Percentiles rank a stretch among this genome's conserved stretches.
phyloP scores from a whole-genome alignment of 2,329 filamentous ascomycete species.

The Talaromyces atroroseus region DNA sequence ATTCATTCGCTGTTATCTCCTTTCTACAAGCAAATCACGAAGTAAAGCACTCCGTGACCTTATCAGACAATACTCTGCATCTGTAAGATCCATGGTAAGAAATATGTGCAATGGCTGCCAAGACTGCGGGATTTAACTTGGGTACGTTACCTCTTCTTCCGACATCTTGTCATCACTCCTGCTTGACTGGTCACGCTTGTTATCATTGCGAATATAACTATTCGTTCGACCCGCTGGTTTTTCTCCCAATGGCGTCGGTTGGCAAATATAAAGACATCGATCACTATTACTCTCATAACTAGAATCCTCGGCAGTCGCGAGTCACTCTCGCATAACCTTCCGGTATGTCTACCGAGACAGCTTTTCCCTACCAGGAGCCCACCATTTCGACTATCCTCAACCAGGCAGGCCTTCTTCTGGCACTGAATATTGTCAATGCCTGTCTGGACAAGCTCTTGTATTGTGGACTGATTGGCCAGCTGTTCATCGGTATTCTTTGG shows the following conservation, averaged over 20 bases:
- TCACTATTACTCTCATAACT: neutral
- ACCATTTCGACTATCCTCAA: constrained; percentile 55
- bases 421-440: constrained; percentile 56
- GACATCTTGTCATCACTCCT: neutral
- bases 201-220: neutral
- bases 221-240: neutral
- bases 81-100: too few relatives aligned
- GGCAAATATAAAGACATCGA: neutral
- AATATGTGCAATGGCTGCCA: neutral
- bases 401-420: constrained; percentile 56
- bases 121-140: neutral
- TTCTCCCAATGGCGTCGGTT: neutral
- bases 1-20: too few relatives aligned
- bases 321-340: neutral
- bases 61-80: too few relatives aligned
- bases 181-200: neutral
- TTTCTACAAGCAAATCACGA: too few relatives aligned
- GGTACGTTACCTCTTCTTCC: neutral
- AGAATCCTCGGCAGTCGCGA: neutral
- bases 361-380: constrained; percentile 59
- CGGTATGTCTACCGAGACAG: constrained; percentile 10
- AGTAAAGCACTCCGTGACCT: too few relatives aligned
- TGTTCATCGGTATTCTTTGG: constrained; percentile 65
- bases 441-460: constrained; percentile 57
- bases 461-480: constrained; percentile 67